These are phyloP conservation scores for Talaromyces marneffei DNA, from an alignment of 2,329 filamentous ascomycete genomes.

Conservation along the genomic window DNA sequence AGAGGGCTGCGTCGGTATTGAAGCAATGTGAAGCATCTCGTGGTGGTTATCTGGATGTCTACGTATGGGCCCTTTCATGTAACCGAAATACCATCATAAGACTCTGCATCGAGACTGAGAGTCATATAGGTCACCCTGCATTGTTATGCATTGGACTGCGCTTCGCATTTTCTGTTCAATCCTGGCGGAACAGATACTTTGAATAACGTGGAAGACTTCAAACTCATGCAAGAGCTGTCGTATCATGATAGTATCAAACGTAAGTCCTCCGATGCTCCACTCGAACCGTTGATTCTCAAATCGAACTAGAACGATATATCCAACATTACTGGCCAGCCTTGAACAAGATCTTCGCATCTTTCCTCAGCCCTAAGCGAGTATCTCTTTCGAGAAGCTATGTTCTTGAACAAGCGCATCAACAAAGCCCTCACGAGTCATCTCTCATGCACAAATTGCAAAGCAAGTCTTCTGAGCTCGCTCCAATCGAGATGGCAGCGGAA, in stretches of 20 bases:
- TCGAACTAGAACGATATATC: slow-evolving; percentile 2
- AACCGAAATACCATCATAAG: not conserved
- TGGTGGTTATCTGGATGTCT: slow-evolving; percentile 52
- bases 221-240: slow-evolving; percentile 63
- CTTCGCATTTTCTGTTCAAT: slow-evolving; percentile 64
- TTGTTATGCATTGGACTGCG: slow-evolving; percentile 63
- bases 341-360: not conserved
- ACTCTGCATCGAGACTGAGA: not conserved
- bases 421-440: slow-evolving; percentile 45
- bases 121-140: slow-evolving; percentile 45
- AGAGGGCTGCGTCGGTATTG: slow-evolving; percentile 53
- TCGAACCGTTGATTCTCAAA: not conserved
- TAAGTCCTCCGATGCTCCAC: slow-evolving; percentile 31
- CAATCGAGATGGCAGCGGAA: slow-evolving; percentile 58
- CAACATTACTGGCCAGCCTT: slow-evolving; percentile 39
- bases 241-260: slow-evolving; percentile 63
- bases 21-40: slow-evolving; percentile 46
- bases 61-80: slow-evolving; percentile 50
- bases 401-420: slow-evolving; percentile 2
- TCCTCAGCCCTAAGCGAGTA: slow-evolving; percentile 3
- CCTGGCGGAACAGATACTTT: slow-evolving; percentile 59
- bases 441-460: slow-evolving; percentile 41
- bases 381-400: slow-evolving; percentile 5
- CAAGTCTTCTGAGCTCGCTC: slow-evolving; percentile 45
- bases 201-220: slow-evolving; percentile 49